Evolutionary conservation across 2,329 filamentous ascomycete species (phyloP).

Genomic region (Pezicula neosporulosa): DNA sequence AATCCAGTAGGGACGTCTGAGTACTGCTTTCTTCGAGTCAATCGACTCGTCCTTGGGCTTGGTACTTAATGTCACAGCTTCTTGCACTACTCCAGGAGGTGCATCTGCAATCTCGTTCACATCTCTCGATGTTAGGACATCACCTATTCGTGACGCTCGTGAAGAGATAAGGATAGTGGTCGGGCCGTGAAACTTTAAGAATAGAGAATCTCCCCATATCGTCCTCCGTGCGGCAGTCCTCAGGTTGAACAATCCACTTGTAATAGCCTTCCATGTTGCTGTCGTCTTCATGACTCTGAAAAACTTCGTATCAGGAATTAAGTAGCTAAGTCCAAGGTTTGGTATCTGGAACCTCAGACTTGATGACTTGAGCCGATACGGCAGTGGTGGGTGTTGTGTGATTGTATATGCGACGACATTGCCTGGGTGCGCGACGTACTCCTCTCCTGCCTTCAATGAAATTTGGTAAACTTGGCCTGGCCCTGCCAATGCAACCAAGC

Average conservation of each 20-base stretch:
- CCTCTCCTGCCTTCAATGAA: conserved; percentile 75
- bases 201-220: conserved; percentile 91
- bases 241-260: conserved; percentile 61
- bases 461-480: conserved; percentile 89
- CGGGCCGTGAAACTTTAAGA: conserved; percentile 86
- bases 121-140: conserved; percentile 73
- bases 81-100: conserved; percentile 66
- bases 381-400: conserved; percentile 67
- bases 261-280: conserved; percentile 66
- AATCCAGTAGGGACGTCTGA: conserved; percentile 40
- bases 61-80: conserved; percentile 48
- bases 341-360: conserved; percentile 76
- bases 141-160: conserved; percentile 73
- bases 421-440: conserved; percentile 86
- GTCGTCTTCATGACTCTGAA: conserved; percentile 70
- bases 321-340: conserved; percentile 53
- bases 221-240: conserved; percentile 76
- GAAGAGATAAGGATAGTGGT: conserved; percentile 84
- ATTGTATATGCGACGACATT: conserved; percentile 90
- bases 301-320: conserved; percentile 70
- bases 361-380: conserved; percentile 83
- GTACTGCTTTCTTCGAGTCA: conserved; percentile 24
- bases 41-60: conserved; percentile 32
- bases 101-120: conserved; percentile 88
- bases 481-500: conserved; percentile 78